These are phyloP conservation scores for Penicillium chermesinum DNA, from an alignment of 495 filamentous ascomycete genomes.

Conservation along the genomic window DNA sequence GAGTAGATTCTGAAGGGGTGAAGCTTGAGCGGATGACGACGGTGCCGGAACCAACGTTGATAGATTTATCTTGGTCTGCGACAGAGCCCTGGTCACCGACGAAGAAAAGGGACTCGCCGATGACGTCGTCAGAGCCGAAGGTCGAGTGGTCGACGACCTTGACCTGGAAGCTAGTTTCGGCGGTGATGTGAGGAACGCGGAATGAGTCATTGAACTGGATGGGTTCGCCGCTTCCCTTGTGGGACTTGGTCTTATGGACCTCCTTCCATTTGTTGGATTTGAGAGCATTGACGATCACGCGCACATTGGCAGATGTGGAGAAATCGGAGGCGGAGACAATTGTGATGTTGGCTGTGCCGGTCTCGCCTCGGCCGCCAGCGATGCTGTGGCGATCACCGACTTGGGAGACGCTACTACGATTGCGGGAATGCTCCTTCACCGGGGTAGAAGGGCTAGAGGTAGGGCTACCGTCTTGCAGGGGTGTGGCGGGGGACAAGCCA, in stretches of 20 bases:
- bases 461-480: slow-evolving; percentile 28
- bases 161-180: slow-evolving; percentile 82
- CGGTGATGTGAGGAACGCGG: slow-evolving; percentile 62
- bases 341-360: slow-evolving; percentile 75
- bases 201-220: slow-evolving; percentile 74
- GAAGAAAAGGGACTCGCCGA: slow-evolving; percentile 85
- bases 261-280: slow-evolving; percentile 64
- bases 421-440: slow-evolving; percentile 53
- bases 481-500: slow-evolving; percentile 30
- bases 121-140: slow-evolving; percentile 70
- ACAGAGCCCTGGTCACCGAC: slow-evolving; percentile 70
- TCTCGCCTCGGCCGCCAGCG: slow-evolving; percentile 47
- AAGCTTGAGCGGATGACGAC: slow-evolving; percentile 68
- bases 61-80: slow-evolving; percentile 63
- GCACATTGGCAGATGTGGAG: slow-evolving; percentile 72
- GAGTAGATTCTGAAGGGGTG: slow-evolving; percentile 19
- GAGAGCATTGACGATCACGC: slow-evolving; percentile 65
- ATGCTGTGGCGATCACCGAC: slow-evolving; percentile 44
- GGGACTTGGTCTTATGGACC: slow-evolving; percentile 77
- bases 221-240: slow-evolving; percentile 55
- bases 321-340: slow-evolving; percentile 76
- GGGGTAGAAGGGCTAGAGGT: slow-evolving; percentile 34
- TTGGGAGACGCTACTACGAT: slow-evolving; percentile 59
- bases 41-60: slow-evolving; percentile 62
- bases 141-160: slow-evolving; percentile 77